Evolutionary conservation across 768 basidiomycete species (phyloP), one percentile per base, ranked within the genome.

Genomic region (Coprinellus aureogranulatus): DNA sequence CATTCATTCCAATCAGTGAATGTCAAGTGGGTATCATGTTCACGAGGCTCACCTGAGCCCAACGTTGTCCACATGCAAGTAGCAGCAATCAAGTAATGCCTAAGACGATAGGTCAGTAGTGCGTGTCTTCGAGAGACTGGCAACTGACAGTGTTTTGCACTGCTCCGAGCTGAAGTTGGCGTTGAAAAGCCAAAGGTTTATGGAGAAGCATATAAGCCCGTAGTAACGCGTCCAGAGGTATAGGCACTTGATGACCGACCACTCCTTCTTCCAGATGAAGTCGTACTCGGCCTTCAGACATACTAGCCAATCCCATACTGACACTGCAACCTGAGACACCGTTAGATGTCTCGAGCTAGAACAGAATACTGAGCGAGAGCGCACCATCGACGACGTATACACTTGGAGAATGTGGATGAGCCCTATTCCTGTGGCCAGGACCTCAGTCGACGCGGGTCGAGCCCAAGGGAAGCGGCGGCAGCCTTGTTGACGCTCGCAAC

Each of bases 191-290:
- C 58, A 62, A 4, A 59, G 52, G 31, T 62, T 62, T 26, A 62
- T 14, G 10, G 58, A 52, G 26, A 62, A 62, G 40, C 58, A 57
- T 8, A 49, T 42, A 18, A 62, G 51, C 23, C 61, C 58, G 20
- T 62, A 62, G 37, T 62, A 62, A 27, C 58, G 23, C 26, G 61
- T 62, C 61, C 61, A 62, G 45, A 62, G 26, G 56, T 59, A 62
- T 14, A 62, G 45, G 18, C 53, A 42, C 25, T 62, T 59, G 52
- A 62, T 53, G 11, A 57, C 8, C 16, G 61, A 57, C 61, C 61
- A 62, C 22, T 59, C 55, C 39, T 59, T 59, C 55, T 59, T 57
- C 61, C 61, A 62, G 23, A 62, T 59, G 48, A 45, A 56, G 12
- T 57, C 41, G 58, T 58, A 59, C 58, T 20, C 34, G 59, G 58